Conservation (phyloP, 78 protist species). For the Dictyostelium discoideum region DNA sequence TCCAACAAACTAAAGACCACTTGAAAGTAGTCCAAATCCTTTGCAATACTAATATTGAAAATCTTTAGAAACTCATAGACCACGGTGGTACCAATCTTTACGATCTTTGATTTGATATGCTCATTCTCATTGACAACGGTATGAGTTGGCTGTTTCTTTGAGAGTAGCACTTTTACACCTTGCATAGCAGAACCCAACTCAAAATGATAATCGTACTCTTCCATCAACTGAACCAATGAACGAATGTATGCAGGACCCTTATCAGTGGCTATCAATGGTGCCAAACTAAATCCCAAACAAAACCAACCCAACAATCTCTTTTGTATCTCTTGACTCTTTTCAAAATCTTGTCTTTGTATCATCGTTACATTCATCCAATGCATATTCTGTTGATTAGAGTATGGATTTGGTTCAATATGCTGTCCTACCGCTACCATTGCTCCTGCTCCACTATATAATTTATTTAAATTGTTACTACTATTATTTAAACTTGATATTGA, state of each 20-base stretch:
- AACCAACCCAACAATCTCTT: conserved; percentile 65
- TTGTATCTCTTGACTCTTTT: conserved; percentile 48
- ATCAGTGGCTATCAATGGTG: conserved; percentile 60
- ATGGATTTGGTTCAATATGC: neutral
- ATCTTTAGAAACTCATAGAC: conserved; percentile 72
- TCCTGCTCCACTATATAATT: neutral
- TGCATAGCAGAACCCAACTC: conserved; percentile 65
- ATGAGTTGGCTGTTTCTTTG: conserved; percentile 57
- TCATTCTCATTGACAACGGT: conserved; percentile 67
- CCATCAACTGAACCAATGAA: conserved; percentile 69
- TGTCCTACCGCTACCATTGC: neutral
- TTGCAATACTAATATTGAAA: conserved; percentile 66
- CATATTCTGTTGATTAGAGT: conserved; percentile 8
- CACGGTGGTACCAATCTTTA: conserved; percentile 66
- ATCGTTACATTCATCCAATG: conserved; percentile 74
- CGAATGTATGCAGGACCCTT: conserved; percentile 70
- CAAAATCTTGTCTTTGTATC: conserved; percentile 56
- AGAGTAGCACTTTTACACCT: conserved; percentile 62
- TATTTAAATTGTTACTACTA: neutral
- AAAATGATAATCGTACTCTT: conserved; percentile 72
- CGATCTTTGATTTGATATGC: conserved; percentile 73
- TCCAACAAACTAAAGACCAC: conserved; percentile 60
- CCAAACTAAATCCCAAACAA: conserved; percentile 71
- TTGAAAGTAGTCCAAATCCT: conserved; percentile 72
- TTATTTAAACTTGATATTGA: neutral